These are phyloP conservation scores for Nitzschia sp. DNA, from an alignment of 108 stramenopile species.

Conservation along the genomic window DNA sequence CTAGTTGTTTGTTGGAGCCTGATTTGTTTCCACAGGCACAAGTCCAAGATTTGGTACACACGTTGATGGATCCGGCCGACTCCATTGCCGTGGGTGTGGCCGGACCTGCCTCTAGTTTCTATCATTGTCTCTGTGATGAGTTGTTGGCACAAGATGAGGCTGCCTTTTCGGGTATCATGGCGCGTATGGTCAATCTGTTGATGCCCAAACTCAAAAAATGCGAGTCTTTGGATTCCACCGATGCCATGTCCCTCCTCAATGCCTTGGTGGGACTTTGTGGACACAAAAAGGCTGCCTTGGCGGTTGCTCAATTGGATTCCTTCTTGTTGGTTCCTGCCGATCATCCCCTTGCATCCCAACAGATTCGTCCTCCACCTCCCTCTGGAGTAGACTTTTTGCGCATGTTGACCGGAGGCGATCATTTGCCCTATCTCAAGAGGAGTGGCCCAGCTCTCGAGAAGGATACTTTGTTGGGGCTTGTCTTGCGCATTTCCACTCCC, in stretches of 20 bases:
- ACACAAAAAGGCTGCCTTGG: slow-evolving; percentile 69
- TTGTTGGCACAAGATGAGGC: slow-evolving; percentile 58
- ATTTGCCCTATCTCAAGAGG: slow-evolving; percentile 51
- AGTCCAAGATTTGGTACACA: slow-evolving; percentile 53
- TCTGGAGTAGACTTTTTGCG: slow-evolving; percentile 36
- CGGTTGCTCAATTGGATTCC: slow-evolving; percentile 38
- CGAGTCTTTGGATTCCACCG: slow-evolving; percentile 46
- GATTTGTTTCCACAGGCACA: slow-evolving; percentile 68
- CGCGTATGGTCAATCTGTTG: slow-evolving; percentile 33
- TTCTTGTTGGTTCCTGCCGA: slow-evolving; percentile 66
- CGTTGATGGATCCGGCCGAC: slow-evolving; percentile 50
- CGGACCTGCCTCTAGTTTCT: slow-evolving; percentile 64
- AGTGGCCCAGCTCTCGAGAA: slow-evolving; percentile 81
- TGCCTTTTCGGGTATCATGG: slow-evolving; percentile 48
- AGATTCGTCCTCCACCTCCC: slow-evolving; percentile 35
- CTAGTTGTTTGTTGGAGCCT: slow-evolving; percentile 70
- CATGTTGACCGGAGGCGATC: slow-evolving; percentile 42
- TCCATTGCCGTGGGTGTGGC: slow-evolving; percentile 67
- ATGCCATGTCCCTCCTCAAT: slow-evolving; percentile 48
- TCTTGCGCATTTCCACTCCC: slow-evolving; percentile 65
- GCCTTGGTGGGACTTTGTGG: slow-evolving; percentile 63
- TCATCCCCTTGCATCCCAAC: slow-evolving; percentile 52
- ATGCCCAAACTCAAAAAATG: slow-evolving; percentile 44
- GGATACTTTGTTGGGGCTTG: slow-evolving; percentile 70
- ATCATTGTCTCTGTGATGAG: slow-evolving; percentile 72